Conservation (phyloP, 2,329 filamentous ascomycete species). For the Exophiala sp. region DNA sequence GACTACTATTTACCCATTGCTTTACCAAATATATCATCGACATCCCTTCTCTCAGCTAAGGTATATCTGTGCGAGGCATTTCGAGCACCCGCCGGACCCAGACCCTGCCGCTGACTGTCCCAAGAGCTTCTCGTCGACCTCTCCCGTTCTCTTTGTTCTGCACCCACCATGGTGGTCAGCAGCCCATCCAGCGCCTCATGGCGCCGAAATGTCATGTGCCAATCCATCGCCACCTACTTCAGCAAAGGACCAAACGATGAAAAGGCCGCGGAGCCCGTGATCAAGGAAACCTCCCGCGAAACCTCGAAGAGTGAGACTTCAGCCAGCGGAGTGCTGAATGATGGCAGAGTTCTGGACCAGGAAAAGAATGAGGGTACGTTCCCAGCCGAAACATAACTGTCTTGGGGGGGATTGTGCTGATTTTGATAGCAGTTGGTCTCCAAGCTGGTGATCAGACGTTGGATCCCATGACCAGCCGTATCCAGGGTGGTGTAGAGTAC, state of each 20-base stretch:
- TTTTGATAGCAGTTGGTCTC: neutral
- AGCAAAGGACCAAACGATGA: constrained; percentile 4
- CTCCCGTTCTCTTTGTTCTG: neutral
- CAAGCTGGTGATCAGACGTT: neutral
- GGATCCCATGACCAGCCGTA: constrained; percentile 18
- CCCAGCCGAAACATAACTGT: neutral
- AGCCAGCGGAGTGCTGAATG: neutral
- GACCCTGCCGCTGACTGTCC: neutral
- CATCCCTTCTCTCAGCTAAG: constrained; percentile 12
- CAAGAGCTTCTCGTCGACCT: neutral
- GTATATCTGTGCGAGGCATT: neutral
- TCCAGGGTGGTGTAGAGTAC: constrained; percentile 19
- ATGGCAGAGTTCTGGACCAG: neutral
- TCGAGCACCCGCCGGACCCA: neutral
- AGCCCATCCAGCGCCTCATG: constrained; percentile 9
- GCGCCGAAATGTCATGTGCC: constrained; percentile 7
- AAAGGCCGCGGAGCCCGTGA: neutral
- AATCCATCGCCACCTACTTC: constrained; percentile 13
- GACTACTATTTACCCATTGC: constrained; percentile 1
- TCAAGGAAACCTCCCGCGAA: constrained; percentile 4
- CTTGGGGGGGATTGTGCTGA: neutral
- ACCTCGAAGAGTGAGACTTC: neutral
- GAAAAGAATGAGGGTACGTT: constrained; percentile 5
- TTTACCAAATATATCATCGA: constrained; percentile 12
- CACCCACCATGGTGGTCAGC: constrained; percentile 1